Conservation (phyloP, 495 filamentous ascomycete genomes). For the Lasiosphaeria miniovina region DNA sequence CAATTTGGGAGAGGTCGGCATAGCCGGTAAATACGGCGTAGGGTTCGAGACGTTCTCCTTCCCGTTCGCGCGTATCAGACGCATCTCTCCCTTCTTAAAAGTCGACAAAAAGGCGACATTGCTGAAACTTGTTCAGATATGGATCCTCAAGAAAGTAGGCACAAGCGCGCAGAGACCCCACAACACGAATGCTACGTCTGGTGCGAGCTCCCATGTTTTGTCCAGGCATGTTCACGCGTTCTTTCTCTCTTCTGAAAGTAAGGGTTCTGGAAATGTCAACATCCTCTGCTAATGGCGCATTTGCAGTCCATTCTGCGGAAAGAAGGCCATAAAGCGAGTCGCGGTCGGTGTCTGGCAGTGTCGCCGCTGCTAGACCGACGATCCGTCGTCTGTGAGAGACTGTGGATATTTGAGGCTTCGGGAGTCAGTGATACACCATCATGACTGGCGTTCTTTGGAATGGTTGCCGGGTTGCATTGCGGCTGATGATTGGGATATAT, state of each 20-base stretch:
- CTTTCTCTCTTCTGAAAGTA: too few species aligned
- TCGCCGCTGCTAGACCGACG: slow-evolving; percentile 80
- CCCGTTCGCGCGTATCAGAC: too few species aligned
- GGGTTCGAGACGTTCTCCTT: neutral
- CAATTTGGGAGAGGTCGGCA: slow-evolving; percentile 19
- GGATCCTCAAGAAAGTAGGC: slow-evolving; percentile 97
- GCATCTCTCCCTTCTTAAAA: too few species aligned
- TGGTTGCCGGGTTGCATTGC: too few species aligned
- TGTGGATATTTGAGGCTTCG: slow-evolving; percentile 68
- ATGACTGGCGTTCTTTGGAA: too few species aligned
- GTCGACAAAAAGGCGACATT: too few species aligned
- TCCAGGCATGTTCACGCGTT: neutral
- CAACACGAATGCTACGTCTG: slow-evolving; percentile 85
- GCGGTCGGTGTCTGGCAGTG: slow-evolving; percentile 91
- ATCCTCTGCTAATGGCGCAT: too few species aligned
- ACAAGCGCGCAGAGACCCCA: slow-evolving; percentile 94
- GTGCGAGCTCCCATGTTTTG: neutral
- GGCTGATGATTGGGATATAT: too few species aligned
- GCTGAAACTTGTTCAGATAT: slow-evolving; percentile 54
- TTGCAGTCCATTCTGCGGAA: slow-evolving; percentile 70
- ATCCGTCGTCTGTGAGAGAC: slow-evolving; percentile 91
- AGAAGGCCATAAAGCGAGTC: slow-evolving; percentile 81
- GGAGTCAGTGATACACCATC: too few species aligned
- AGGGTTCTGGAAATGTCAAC: too few species aligned
- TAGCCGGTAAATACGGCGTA: slow-evolving; percentile 19